Percentiles rank a stretch among this genome's conserved stretches.
These are phyloP conservation scores for Chaetomiaceae sp. DNA, from an alignment of 2,329 filamentous ascomycete species.

Conservation along the genomic window DNA sequence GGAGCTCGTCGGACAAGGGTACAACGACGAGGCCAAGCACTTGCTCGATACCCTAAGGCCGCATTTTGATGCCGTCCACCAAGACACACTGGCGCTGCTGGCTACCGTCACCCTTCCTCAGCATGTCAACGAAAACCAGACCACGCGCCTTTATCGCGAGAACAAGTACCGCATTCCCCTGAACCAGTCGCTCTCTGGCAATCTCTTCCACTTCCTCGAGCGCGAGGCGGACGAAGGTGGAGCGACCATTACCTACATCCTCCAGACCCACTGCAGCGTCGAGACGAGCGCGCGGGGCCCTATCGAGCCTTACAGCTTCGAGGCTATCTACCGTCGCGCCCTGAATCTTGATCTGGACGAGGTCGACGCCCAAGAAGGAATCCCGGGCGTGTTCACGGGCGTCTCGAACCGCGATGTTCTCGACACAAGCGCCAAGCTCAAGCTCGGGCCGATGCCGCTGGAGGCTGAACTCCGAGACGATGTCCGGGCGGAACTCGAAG, in stretches of 20 bases:
- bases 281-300: conserved; percentile 57
- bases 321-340: conserved; percentile 53
- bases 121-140: conserved; percentile 71
- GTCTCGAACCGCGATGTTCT: conserved; percentile 58
- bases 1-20: conserved; percentile 69
- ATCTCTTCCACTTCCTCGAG: conserved; percentile 83
- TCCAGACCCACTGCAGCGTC: conserved; percentile 57
- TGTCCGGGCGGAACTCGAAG: conserved; percentile 78
- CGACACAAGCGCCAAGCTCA: conserved; percentile 55
- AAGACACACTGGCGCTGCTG: conserved; percentile 75
- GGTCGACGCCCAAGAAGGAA: conserved; percentile 59
- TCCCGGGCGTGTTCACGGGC: conserved; percentile 59
- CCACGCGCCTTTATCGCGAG: conserved; percentile 75
- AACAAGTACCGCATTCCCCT: conserved; percentile 88
- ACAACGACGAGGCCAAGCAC: conserved; percentile 64
- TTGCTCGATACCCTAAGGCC: conserved; percentile 66
- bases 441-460: conserved; percentile 77
- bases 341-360: conserved; percentile 61
- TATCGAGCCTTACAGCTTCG: conserved; percentile 60
- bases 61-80: conserved; percentile 72
- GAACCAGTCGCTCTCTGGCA: conserved; percentile 78
- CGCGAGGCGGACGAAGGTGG: conserved; percentile 80
- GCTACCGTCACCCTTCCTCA: conserved; percentile 68
- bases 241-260: conserved; percentile 68
- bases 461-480: conserved; percentile 79